These are phyloP conservation scores for Geoglossum cookeanum DNA, from an alignment of 2,329 filamentous ascomycete genomes.

Conservation along the genomic window DNA sequence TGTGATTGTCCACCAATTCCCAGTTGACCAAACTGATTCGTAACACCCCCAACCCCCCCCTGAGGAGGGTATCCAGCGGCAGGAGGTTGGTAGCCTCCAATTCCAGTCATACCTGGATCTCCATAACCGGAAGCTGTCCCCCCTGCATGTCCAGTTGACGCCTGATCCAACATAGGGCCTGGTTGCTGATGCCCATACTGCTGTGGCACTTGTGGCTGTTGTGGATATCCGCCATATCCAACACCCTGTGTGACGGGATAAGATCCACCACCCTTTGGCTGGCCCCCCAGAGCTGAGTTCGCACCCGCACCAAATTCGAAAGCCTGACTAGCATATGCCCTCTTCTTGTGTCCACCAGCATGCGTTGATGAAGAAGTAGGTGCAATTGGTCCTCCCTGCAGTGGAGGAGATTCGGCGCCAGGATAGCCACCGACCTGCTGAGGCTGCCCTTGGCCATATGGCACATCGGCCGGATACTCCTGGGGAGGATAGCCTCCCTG, in stretches of 20 bases:
- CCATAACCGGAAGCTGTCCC: constrained; percentile 17
- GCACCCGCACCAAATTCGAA: constrained; percentile 83
- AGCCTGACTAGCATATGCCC: constrained; percentile 82
- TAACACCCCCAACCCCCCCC: constrained; percentile 49
- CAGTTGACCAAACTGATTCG: constrained; percentile 67
- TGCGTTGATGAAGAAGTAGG: constrained; percentile 11
- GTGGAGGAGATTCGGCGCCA: constrained; percentile 19
- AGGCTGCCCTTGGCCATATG: constrained; percentile 25
- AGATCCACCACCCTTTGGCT: constrained; percentile 33
- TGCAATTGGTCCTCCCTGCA: constrained; percentile 15
- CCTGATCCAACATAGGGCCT: constrained; percentile 25
- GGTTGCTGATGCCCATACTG: constrained; percentile 22
- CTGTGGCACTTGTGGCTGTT: constrained; percentile 23
- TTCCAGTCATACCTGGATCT: constrained; percentile 21
- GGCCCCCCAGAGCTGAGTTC: constrained; percentile 44
- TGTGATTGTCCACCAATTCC: constrained; percentile 41
- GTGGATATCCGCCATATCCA: constrained; percentile 41
- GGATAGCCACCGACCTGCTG: constrained; percentile 11
- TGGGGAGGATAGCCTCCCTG: constrained; percentile 31
- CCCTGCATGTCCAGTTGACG: constrained; percentile 15
- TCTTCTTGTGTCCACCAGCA: constrained; percentile 47
- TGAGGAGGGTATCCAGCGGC: constrained; percentile 45
- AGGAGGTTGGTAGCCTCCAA: constrained; percentile 47
- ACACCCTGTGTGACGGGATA: constrained; percentile 26
- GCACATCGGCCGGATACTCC: constrained; percentile 24